Evolutionary conservation across 169 alveolate species (phyloP).

Genomic region (Amoebophrya sp.): DNA sequence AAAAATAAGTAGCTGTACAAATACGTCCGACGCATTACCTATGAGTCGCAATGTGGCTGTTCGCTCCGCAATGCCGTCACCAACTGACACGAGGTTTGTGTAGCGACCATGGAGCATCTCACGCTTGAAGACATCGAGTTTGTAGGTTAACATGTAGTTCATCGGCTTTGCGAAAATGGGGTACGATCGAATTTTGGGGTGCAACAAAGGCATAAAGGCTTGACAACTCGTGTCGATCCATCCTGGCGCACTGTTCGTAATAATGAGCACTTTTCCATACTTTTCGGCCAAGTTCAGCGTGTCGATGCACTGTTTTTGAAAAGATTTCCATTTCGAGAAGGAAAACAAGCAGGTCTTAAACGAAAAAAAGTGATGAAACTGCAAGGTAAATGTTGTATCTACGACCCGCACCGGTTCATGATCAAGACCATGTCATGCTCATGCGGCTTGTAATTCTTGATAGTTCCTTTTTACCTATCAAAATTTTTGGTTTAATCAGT

Average conservation of each 20-base stretch:
- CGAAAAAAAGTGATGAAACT: too few relatives aligned
- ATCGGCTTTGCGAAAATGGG: neutral
- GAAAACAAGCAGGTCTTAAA: too few relatives aligned
- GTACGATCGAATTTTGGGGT: neutral
- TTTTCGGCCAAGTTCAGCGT: neutral
- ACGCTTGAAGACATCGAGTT: neutral
- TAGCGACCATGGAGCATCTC: neutral
- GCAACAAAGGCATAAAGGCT: neutral
- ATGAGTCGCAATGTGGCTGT: neutral
- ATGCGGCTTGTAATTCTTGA: too few relatives aligned
- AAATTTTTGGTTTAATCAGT: too few relatives aligned
- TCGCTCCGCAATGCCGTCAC: neutral
- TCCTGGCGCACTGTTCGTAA: neutral
- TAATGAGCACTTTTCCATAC: neutral
- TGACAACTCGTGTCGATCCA: neutral
- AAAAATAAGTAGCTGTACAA: too few relatives aligned
- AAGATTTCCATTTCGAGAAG: too few relatives aligned
- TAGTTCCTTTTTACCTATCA: too few relatives aligned
- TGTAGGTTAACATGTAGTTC: neutral
- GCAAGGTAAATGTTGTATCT: too few relatives aligned
- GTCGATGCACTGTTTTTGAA: too few relatives aligned
- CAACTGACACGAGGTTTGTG: neutral
- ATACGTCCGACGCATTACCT: too few relatives aligned
- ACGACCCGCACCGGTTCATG: too few relatives aligned
- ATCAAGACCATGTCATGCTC: too few relatives aligned